Evolutionary conservation across 202 grass and related monocot genomes (phyloP).

Genomic region (Sporobolus alterniflorus): DNA sequence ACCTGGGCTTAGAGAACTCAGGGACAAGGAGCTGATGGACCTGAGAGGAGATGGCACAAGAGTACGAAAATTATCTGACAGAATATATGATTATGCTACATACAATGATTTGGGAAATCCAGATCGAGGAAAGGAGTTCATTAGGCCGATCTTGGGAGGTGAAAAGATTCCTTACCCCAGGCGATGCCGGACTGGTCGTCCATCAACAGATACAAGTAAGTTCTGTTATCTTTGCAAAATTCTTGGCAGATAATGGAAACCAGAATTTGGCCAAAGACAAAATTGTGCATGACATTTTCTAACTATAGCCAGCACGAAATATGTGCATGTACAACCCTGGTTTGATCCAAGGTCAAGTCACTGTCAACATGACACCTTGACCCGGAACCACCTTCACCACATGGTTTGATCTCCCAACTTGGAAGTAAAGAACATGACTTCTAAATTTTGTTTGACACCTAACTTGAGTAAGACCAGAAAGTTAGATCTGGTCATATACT

Average conservation of each 20-base stretch:
- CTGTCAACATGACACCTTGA: conserved; percentile 34
- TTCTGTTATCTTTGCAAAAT: conserved; percentile 25
- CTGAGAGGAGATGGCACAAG: conserved; percentile 83
- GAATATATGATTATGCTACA: conserved; percentile 83
- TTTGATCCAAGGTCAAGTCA: conserved; percentile 32
- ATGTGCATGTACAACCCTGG: conserved; percentile 29
- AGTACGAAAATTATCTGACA: conserved; percentile 75
- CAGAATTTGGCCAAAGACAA: conserved; percentile 28
- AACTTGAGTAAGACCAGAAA: conserved; percentile 16
- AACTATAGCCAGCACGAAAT: conserved; percentile 26
- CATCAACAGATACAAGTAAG: conserved; percentile 90
- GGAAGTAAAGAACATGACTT: conserved; percentile 10
- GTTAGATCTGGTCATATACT: conserved; percentile 1
- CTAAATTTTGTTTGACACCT: background rate
- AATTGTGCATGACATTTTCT: conserved; percentile 28
- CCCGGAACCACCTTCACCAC: conserved; percentile 9
- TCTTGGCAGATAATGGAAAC: background rate
- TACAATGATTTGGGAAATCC: conserved; percentile 99
- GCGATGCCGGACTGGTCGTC: conserved; percentile 86
- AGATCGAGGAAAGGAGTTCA: conserved; percentile 68
- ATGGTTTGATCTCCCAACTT: conserved; percentile 36
- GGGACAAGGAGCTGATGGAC: conserved; percentile 81
- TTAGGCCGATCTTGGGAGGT: conserved; percentile 73
- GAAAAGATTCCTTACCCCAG: conserved; percentile 88
- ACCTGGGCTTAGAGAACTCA: conserved; percentile 68